Percentiles rank a stretch among this genome's conserved stretches.
Conservation (phyloP, 306 rosid species). For the Corylus heterophylla region DNA sequence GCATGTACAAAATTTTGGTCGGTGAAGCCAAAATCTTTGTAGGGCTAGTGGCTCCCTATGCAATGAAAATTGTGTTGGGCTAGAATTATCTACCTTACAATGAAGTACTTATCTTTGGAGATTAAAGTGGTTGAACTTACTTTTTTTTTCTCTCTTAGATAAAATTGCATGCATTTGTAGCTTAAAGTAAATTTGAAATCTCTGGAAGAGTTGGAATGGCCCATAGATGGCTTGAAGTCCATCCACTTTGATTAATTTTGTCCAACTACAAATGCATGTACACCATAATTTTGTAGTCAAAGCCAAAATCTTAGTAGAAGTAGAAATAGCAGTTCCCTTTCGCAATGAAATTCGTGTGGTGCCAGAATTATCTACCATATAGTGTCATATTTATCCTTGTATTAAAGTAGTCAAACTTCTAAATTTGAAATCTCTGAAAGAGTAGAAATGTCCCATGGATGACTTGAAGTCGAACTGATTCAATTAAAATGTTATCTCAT, state of each 20-base stretch:
- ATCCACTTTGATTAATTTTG: conserved; percentile 1
- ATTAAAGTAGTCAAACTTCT: no score
- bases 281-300: no score
- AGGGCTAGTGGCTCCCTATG: neutral
- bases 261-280: no score
- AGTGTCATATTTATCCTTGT: no score
- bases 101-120: neutral
- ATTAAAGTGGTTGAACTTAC: neutral
- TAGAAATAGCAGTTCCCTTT: no score
- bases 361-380: no score
- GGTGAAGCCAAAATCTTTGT: neutral
- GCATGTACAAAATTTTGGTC: neutral
- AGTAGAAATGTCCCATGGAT: conserved; percentile 2
- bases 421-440: neutral
- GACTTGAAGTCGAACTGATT: neutral
- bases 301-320: no score
- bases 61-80: neutral
- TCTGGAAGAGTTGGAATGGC: conserved; percentile 1
- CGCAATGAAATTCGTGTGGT: no score
- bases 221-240: neutral
- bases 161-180: neutral
- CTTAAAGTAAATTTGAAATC: neutral
- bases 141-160: neutral
- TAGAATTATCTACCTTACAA: neutral
- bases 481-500: conserved; percentile 17